phyloP scores from a whole-genome alignment of 1,139 yeast species.

The Debaryomycetaceae sp. region DNA sequence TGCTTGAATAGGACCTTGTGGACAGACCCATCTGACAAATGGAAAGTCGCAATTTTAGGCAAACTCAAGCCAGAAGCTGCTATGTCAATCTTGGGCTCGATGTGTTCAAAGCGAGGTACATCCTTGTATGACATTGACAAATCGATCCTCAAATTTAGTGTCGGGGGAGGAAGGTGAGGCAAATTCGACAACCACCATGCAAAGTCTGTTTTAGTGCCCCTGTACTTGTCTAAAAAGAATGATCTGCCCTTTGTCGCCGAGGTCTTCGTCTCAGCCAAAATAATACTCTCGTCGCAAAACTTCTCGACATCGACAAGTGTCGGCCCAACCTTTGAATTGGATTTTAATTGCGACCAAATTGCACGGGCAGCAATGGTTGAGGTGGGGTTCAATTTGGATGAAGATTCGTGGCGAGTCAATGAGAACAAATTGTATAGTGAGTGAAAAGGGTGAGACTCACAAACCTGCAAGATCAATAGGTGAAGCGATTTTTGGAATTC shows the following conservation, averaged over 20 bases:
- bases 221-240: constrained; percentile 31
- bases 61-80: constrained; percentile 82
- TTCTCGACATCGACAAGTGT: constrained; percentile 36
- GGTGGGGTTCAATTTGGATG: constrained; percentile 40
- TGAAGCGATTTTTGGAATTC: constrained; percentile 56
- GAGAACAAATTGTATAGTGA: constrained; percentile 65
- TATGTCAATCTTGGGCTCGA: constrained; percentile 46
- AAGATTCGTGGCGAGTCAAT: constrained; percentile 41
- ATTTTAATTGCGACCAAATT: constrained; percentile 35
- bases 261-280: constrained; percentile 49
- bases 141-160: constrained; percentile 42
- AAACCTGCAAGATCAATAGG: constrained; percentile 44
- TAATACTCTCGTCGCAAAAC: constrained; percentile 49
- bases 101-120: constrained; percentile 44
- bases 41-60: constrained; percentile 69
- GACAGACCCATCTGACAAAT: constrained; percentile 50
- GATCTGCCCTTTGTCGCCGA: constrained; percentile 25
- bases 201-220: constrained; percentile 11
- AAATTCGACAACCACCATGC: constrained; percentile 48
- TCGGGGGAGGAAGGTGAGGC: constrained; percentile 67
- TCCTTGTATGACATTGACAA: constrained; percentile 39
- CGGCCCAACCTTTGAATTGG: constrained; percentile 3
- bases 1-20: constrained; percentile 70
- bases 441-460: constrained; percentile 72
- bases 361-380: constrained; percentile 41